Evolutionary conservation across 495 filamentous ascomycete species (phyloP), one percentile per base, ranked within the genome.

Genomic region (Xylaria cubensis): DNA sequence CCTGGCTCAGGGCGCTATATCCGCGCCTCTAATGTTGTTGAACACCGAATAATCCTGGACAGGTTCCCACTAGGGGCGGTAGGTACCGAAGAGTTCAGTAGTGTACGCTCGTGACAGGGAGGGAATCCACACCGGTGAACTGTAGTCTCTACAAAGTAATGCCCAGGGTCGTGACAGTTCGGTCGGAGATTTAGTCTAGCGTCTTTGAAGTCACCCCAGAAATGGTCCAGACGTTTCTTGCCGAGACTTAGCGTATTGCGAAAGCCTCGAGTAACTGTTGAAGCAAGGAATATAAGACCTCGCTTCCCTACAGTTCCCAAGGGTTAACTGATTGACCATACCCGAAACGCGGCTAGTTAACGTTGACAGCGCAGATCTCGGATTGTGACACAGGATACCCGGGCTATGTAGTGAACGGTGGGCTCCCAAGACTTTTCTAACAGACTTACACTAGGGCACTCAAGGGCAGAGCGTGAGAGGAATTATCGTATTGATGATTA

Each of bases 111-210:
- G 24, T 36, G 67, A 48, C 53, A 69, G 53, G 51, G 53, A 48
- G 67, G 41, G 53, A 59, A 69, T 36, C 67, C 67, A 69, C 67
- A 69, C 67, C 67, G 67, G 67, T 69, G 53, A 69, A 48, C 67
- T 44, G 53, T 44, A 21, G 19, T 21, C 19, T 65, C 44, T 26
- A 42, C 15, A 67, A 39, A 53, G 29, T n/a, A 63, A 9, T 63
- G 26, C 59, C 36, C 42, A 63, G 41, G 13, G 64, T 53, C 46
- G 32, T 17, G 64, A 66, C 39, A 36, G 44, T 66, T 66, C 46
- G 64, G 64, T 66, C 44, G 41, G 64, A 66, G 46, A 66, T 46
- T 46, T 66, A 53, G 58, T 39, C 19, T 39, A 61, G 32, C 58
- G 53, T 39, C 3, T 34, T 39, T 61, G 19, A 21, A 61, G 29